Base-by-base conservation (phyloP, 192 early-diverging fungal species). In the Gryganskiella cystojenkinii region DNA sequence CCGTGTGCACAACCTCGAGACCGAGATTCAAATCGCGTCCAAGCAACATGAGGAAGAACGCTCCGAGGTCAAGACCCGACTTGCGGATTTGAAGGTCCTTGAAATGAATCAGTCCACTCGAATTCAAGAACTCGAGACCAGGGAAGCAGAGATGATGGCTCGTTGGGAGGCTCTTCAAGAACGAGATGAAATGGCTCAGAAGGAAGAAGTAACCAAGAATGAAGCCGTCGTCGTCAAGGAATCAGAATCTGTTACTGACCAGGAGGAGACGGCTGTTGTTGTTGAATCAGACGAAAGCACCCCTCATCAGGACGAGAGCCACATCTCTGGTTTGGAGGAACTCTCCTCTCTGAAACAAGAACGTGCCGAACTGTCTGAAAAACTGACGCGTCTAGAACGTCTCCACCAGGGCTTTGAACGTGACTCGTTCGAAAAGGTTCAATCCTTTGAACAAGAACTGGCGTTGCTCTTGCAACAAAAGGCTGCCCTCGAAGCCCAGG, bases 381-480 rank as follows among this genome's bases (percentile, higher is more conserved):
- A 76, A 34, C 53, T 76, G 28, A 31, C 72, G 1, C 72, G 64
- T 3, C 37, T 76, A 8, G 72, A 76, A 30, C 51, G 72, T 3
- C 45, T 76, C n/a, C 72, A 76, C 34, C 72, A 76, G 22, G 72
- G 72, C 14, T 67, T 67, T 44, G 72, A 76, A 35, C 64, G 53
- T 11, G 66, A 64, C 17, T 76, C 65, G 2, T 67, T 51, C 13
- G 72, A 76, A 42, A 61, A 45, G 45, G 65, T 76, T 4, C 50
- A 51, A 27, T 60, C 52, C 11, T 31, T 57, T 5, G 72, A 76
- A 24, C 30, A 76, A 6, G 72, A 76, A 20, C 64, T 76, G 19
- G 24, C 43, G 8, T 33, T 76, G n/a, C 53, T 76, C 24, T 20
- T 76, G 4, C 17, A 76, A 34, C 72, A 76, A 57, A 76, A 67